A percentile compares a stretch with the other conserved stretches of the same genome.
Conservation (phyloP, 2,329 filamentous ascomycete species). For the Acrocalymma vagum region DNA sequence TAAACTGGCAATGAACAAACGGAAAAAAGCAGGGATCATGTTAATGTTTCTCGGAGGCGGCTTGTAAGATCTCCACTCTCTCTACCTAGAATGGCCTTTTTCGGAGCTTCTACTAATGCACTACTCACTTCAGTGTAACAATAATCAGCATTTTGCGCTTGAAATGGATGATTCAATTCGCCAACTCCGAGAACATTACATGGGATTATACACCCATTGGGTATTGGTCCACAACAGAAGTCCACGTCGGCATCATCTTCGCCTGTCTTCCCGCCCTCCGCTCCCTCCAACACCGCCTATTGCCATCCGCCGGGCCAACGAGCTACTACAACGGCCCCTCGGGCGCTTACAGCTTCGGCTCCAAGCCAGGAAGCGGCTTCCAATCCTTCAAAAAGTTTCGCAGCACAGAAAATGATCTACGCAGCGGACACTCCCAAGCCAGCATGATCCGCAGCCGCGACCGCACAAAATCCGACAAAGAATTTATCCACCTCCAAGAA, state of each 20-base stretch:
- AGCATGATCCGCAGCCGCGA: constrained; percentile 12
- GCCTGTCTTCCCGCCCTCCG: constrained; percentile 35
- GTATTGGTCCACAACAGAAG: constrained; percentile 38
- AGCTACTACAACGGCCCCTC: constrained; percentile 13
- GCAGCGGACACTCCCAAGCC: constrained; percentile 7
- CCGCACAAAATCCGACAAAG: constrained; percentile 12
- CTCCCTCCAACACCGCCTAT: constrained; percentile 24
- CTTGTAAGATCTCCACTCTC: constrained; percentile 42
- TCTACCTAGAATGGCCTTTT: background rate
- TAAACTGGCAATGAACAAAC: constrained; percentile 34
- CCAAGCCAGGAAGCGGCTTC: constrained; percentile 13
- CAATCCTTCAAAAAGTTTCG: constrained; percentile 6
- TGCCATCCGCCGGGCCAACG: constrained; percentile 12
- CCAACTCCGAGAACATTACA: constrained; percentile 50
- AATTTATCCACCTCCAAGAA: constrained; percentile 22
- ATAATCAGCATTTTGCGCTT: constrained; percentile 55
- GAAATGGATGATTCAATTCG: constrained; percentile 53
- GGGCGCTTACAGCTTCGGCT: constrained; percentile 7
- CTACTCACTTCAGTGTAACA: constrained; percentile 51
- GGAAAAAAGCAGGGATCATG: constrained; percentile 44
- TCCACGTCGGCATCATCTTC: constrained; percentile 34
- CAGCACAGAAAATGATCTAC: constrained; percentile 6
- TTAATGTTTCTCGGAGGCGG: constrained; percentile 48
- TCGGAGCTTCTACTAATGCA: background rate
- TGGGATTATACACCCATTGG: constrained; percentile 42